phyloP scores from a whole-genome alignment of 768 basidiomycete genomes.

The Cyclocybe aegerita region DNA sequence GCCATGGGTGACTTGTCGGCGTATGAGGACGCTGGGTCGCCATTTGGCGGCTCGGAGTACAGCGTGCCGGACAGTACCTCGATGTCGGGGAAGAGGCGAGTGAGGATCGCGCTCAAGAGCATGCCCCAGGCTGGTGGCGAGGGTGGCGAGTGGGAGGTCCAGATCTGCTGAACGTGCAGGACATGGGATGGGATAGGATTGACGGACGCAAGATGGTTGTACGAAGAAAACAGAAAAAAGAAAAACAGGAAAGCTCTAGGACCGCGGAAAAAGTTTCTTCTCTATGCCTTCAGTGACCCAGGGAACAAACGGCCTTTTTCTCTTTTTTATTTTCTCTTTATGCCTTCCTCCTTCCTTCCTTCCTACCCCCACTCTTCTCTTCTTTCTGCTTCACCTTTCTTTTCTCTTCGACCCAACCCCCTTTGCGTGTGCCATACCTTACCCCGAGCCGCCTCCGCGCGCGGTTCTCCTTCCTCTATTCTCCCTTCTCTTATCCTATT shows the following conservation, averaged over 20 bases:
- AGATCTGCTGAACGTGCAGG: conserved; percentile 48
- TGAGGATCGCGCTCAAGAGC: conserved; percentile 67
- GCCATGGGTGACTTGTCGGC: not conserved
- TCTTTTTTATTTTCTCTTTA: conserved; percentile 4
- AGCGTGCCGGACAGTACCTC: conserved; percentile 29
- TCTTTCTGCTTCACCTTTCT: conserved; percentile 4
- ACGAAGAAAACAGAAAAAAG: not conserved
- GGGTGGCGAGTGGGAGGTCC: conserved; percentile 80
- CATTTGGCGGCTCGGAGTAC: conserved; percentile 37
- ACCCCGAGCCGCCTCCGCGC: no score
- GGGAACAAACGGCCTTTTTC: conserved; percentile 5
- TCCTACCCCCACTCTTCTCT: conserved; percentile 4
- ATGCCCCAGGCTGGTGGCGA: conserved; percentile 61
- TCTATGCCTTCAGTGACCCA: not conserved
- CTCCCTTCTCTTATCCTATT: not conserved
- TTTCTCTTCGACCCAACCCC: not conserved
- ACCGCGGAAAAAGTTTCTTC: not conserved
- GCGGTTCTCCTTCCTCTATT: not conserved
- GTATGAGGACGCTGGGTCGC: conserved; percentile 21
- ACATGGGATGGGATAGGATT: not conserved
- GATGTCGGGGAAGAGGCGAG: conserved; percentile 44
- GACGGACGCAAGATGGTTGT: no score
- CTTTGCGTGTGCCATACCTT: no score
- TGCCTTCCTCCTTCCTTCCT: not conserved
- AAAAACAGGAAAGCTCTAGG: not conserved